These are phyloP conservation scores for Musa beccarii DNA, from an alignment of 176 grass and related monocot genomes.

Conservation along the genomic window DNA sequence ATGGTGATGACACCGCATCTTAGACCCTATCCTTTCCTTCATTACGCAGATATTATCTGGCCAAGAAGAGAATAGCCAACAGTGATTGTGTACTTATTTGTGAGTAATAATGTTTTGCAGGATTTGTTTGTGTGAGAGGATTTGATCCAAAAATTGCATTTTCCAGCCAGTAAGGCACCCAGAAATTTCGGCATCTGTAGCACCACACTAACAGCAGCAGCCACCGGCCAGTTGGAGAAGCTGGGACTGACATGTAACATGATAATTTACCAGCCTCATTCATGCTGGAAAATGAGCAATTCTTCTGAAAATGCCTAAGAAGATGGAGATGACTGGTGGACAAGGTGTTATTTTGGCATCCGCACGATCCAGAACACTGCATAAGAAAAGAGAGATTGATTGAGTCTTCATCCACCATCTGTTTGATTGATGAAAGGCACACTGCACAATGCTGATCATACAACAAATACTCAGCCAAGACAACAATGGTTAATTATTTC, in stretches of 20 bases:
- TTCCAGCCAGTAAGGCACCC: conserved; percentile 40
- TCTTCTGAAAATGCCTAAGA: background rate
- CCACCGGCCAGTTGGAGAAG: background rate
- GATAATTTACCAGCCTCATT: background rate
- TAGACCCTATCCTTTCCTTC: no score
- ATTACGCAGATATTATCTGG: no score
- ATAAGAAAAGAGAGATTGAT: background rate
- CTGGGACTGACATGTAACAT: background rate
- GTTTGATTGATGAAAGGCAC: background rate
- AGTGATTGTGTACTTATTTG: background rate
- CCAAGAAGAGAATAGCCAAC: background rate
- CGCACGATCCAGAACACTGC: background rate
- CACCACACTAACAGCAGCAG: background rate
- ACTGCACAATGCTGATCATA: background rate
- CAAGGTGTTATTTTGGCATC: background rate
- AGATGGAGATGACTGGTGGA: background rate
- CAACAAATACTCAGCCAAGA: background rate
- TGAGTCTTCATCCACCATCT: background rate
- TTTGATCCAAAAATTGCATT: conserved; percentile 46
- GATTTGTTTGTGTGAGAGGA: conserved; percentile 61
- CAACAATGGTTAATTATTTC: background rate
- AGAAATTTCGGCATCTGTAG: background rate
- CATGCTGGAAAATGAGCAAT: background rate
- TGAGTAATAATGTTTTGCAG: conserved; percentile 23
- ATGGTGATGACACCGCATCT: no score